Percentiles rank a stretch among this genome's conserved stretches.
These are phyloP conservation scores for Eutreptiella sp. DNA, from an alignment of 208 protist species.

Conservation along the genomic window DNA sequence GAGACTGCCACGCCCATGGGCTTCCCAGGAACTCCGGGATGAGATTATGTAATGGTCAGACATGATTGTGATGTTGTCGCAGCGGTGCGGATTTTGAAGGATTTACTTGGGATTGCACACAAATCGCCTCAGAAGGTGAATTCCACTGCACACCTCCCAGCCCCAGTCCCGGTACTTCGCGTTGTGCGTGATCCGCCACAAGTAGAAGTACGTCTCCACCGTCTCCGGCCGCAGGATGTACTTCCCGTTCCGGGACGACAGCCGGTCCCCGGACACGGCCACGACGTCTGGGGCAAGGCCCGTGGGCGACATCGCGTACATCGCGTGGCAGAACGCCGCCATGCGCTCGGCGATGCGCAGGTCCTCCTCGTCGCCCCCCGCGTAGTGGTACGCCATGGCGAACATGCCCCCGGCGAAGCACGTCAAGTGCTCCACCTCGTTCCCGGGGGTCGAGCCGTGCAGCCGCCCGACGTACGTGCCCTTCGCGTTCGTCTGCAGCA, in stretches of 20 bases:
- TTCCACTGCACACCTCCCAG: slow-evolving; percentile 75
- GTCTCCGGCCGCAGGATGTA: slow-evolving; percentile 50
- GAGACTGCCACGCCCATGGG: no score
- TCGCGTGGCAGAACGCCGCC: slow-evolving; percentile 43
- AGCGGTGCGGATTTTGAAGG: no score
- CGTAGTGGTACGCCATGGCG: not conserved
- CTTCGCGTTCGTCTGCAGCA: no score
- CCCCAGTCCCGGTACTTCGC: slow-evolving; percentile 58
- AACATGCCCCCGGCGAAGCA: slow-evolving; percentile 39
- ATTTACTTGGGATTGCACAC: no score
- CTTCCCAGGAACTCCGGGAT: no score
- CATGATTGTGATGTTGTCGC: no score
- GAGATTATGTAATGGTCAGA: no score
- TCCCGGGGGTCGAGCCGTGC: no score
- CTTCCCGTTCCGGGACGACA: no score
- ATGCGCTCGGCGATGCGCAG: slow-evolving; percentile 30
- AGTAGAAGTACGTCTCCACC: slow-evolving; percentile 56
- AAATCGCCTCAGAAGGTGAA: no score
- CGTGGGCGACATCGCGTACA: slow-evolving; percentile 36
- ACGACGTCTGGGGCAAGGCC: slow-evolving; percentile 50
- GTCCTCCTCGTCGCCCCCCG: not conserved
- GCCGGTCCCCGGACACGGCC: slow-evolving; percentile 7
- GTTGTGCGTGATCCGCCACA: slow-evolving; percentile 51
- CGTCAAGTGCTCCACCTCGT: slow-evolving; percentile 34
- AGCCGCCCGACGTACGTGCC: no score